Base-by-base conservation (phyloP, 495 filamentous ascomycete genomes). In the Neurospora sp. region DNA sequence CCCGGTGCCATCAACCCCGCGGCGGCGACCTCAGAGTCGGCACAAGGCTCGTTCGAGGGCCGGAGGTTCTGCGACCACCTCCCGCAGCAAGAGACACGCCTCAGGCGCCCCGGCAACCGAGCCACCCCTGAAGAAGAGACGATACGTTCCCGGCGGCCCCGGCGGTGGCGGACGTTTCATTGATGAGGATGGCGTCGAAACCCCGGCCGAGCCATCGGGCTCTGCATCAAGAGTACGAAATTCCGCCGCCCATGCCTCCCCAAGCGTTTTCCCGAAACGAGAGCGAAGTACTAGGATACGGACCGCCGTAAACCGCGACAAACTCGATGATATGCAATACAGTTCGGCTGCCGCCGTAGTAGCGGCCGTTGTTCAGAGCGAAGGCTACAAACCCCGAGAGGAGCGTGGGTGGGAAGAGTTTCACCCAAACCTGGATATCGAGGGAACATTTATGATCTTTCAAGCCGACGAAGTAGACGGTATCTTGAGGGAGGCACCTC, bases 381-480 rank as follows among this genome's bases (percentile, higher is more conserved):
- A 98, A 83, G 94, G 94, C 19, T 98, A 97, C 82, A 98, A 99
- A 79, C 96, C 96, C 4, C 87, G 96, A 73, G 96, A 99, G 81
- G 96, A 99, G 82, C 90, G 94, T 72, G 92, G 93, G 17, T 99
- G 94, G 92, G 93, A 96, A 77, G 96, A 98, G 81, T 98, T 97
- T 71, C 96, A 99, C 81, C 94, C 92, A 15, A 92, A 97, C 77
- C 87, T 99, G 40, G 94, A 98, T 81, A 92, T 97, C 73, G 93
- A 96, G 69, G 86, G 86, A 37, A 88, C 85, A 21, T 90, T 98
- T 70, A 89, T 89, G 45, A 85, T 97, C 3, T 96, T 95, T 80
- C 88, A 86, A 43, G 88, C 94, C 10, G 89, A 94, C 73, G 92
- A 97, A 70, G 92, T 98, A 19, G 96, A 98, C 79, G 92, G 90